Evolutionary conservation across 257 asterid species (phyloP), one percentile per base, ranked within the genome.

Genomic region (Ilex aquifolium): DNA sequence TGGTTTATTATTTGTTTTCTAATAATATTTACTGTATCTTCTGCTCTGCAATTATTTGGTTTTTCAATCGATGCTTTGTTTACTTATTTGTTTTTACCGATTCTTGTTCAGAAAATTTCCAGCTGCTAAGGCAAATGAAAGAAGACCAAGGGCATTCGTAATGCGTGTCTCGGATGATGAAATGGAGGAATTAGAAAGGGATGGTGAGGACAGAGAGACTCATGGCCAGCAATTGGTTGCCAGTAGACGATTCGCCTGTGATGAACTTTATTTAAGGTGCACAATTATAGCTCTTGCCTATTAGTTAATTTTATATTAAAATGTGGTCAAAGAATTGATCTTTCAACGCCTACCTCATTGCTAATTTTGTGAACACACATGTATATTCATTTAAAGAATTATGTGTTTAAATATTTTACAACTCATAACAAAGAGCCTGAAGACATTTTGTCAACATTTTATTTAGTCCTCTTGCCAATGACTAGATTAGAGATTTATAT

Each of bases 201-300:
- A 75, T 63, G 74, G 68, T 29, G 86, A 75, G 30, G 79, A 72
- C 65, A 14, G n/a, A 7, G 87, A 70, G 68, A 69, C 58, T 62
- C 64, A 44, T 52, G 65, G 65, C 42, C 68, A 58, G 31, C 63
- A 69, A 51, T 59, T 74, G 61, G 75, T 63, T 69, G 61, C 76
- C 14, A 90, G 89, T 61, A 72, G 72, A 63, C 78, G 87, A 69
- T 83, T 84, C 70, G 56, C 74, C 40, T 85, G 73, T 65, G 88
- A 77, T 64, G 88, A 86, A 64, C 61, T 74, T 59, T 74, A 79
- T 72, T 30, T 71, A 68, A 91, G 98, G 96, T 91, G 59, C 36
- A 11, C 14, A 11, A 21, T 49, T 49, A 11, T 49, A 49, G 14
- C 54, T 1, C 14, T 12, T 15, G 54, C 54, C 14, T 49, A 49